A percentile compares a stretch with the other conserved stretches of the same genome.
phyloP scores from a whole-genome alignment of 352 stramenopile genomes.

The Blastocystis sp. region DNA sequence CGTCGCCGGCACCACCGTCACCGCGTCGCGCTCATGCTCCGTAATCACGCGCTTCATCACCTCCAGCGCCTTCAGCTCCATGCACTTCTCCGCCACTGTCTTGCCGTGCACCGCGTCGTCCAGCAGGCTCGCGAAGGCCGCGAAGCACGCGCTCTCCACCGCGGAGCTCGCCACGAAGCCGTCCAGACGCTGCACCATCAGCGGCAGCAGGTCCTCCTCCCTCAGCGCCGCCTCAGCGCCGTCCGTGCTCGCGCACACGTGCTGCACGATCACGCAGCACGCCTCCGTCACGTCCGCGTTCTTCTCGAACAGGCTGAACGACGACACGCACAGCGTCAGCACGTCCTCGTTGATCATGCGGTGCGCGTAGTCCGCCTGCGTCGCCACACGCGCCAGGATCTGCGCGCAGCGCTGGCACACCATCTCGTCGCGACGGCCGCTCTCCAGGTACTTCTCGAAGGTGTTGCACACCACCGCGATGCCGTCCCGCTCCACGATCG shows the following conservation, averaged over 20 bases:
- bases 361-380: constrained; percentile 9
- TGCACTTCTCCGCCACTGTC: not conserved
- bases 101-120: constrained; percentile 1
- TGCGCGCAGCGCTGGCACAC: constrained; percentile 62
- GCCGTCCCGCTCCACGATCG: constrained; percentile 57
- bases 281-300: constrained; percentile 42
- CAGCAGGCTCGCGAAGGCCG: constrained; percentile 21
- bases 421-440: constrained; percentile 43
- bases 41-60: constrained; percentile 34
- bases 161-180: constrained; percentile 1
- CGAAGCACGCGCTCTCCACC: constrained; percentile 52
- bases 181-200: constrained; percentile 46
- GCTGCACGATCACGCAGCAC: not conserved
- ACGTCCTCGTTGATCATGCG: constrained; percentile 27
- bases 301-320: constrained; percentile 34
- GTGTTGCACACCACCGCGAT: constrained; percentile 51
- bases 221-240: not conserved
- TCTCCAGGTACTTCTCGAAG: constrained; percentile 54
- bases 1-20: not conserved
- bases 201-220: constrained; percentile 39
- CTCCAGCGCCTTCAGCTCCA: constrained; percentile 36
- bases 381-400: constrained; percentile 17
- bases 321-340: constrained; percentile 53
- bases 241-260: constrained; percentile 25
- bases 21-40: not conserved